Conservation (phyloP, 1,139 yeast genomes). For the Magnusiomyces paraingens region DNA sequence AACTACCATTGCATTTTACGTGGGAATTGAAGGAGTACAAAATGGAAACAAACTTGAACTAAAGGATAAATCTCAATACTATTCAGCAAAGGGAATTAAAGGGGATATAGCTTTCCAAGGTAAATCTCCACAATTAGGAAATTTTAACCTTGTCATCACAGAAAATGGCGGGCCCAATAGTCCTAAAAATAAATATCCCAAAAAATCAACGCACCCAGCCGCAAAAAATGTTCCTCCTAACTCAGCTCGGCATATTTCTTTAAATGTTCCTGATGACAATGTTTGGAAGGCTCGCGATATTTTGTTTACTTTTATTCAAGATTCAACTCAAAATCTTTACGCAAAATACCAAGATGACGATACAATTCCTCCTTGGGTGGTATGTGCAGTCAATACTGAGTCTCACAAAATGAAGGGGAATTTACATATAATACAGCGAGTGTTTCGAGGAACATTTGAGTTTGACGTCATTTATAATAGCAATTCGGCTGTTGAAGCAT, state of each 20-base stretch:
- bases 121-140: conserved; percentile 32
- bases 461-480: conserved; percentile 61
- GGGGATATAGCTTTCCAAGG: conserved; percentile 32
- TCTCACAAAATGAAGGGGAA: conserved; percentile 59
- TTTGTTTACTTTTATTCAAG: conserved; percentile 62
- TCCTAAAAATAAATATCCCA: conserved; percentile 28
- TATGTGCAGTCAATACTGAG: conserved; percentile 52
- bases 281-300: conserved; percentile 80
- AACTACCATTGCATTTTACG: conserved; percentile 72
- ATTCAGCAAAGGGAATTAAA: conserved; percentile 25
- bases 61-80: conserved; percentile 23
- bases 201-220: conserved; percentile 23
- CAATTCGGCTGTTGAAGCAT: conserved; percentile 33
- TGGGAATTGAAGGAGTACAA: conserved; percentile 55
- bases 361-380: conserved; percentile 34
- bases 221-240: conserved; percentile 31
- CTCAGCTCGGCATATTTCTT: conserved; percentile 59
- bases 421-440: conserved; percentile 69
- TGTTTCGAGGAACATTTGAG: conserved; percentile 68
- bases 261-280: conserved; percentile 64
- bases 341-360: conserved; percentile 34
- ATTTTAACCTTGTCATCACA: conserved; percentile 29
- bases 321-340: conserved; percentile 50
- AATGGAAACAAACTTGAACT: conserved; percentile 32
- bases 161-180: conserved; percentile 21